Evolutionary conservation across 2,329 filamentous ascomycete species (phyloP).

Genomic region (Cladosporium sp.): DNA sequence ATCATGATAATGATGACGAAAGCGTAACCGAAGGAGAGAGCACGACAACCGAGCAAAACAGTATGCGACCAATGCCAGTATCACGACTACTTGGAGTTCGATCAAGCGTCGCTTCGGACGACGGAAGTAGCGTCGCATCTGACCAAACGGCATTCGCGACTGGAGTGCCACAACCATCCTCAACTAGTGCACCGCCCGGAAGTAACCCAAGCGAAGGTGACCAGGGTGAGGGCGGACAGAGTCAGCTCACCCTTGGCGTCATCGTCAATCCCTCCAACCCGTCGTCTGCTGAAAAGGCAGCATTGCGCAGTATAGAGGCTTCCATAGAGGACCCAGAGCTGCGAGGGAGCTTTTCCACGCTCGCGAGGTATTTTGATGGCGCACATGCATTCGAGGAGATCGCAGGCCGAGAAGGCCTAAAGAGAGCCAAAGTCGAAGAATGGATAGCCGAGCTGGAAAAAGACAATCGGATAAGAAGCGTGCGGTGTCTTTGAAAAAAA

Average conservation of each 20-base stretch:
- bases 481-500: constrained; percentile 24
- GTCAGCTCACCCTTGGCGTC: constrained; percentile 2
- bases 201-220: not conserved
- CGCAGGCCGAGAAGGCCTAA: constrained; percentile 51
- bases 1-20: not conserved
- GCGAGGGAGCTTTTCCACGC: constrained; percentile 64
- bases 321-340: constrained; percentile 48
- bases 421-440: constrained; percentile 61
- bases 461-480: constrained; percentile 53
- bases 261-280: constrained; percentile 21
- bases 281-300: constrained; percentile 15
- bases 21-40: not conserved
- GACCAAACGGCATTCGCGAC: constrained; percentile 9
- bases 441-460: constrained; percentile 62
- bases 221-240: not conserved
- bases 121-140: constrained; percentile 5
- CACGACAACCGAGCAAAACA: not conserved
- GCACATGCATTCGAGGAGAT: constrained; percentile 80
- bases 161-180: not conserved
- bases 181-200: not conserved
- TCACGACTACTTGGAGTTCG: not conserved
- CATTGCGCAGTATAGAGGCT: constrained; percentile 9
- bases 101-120: constrained; percentile 1
- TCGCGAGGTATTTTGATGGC: constrained; percentile 86
- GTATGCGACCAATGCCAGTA: constrained; percentile 1